A percentile compares a stretch with the other conserved stretches of the same genome.
These are phyloP conservation scores for Lipomyces japonicus DNA, from an alignment of 805 yeast genomes.

Conservation along the genomic window DNA sequence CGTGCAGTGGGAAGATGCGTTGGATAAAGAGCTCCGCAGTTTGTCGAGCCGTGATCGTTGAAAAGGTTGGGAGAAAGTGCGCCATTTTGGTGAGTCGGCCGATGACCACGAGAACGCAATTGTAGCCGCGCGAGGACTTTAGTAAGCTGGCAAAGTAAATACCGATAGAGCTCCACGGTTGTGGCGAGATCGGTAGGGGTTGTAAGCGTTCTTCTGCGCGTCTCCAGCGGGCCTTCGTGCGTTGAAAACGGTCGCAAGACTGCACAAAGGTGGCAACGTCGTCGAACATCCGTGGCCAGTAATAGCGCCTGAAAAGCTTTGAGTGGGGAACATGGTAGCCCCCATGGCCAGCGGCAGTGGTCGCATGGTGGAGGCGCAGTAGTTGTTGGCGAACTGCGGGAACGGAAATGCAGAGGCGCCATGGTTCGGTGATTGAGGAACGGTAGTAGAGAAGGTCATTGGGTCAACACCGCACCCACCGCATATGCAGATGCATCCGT, in stretches of 20 bases:
- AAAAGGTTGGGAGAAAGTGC: slow-evolving; percentile 23
- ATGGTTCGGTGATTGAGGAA: too few species aligned
- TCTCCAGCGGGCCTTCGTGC: background rate
- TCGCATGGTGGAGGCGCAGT: too few species aligned
- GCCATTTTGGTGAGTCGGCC: slow-evolving; percentile 28
- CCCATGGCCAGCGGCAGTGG: too few species aligned
- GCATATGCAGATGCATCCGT: too few species aligned
- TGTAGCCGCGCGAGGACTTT: slow-evolving; percentile 7
- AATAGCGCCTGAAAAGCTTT: background rate
- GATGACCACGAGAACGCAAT: slow-evolving; percentile 27
- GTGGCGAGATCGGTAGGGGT: slow-evolving; percentile 18
- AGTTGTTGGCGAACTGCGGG: too few species aligned
- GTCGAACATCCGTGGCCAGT: slow-evolving; percentile 14
- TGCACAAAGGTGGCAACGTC: slow-evolving; percentile 3
- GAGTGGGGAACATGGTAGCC: too few species aligned
- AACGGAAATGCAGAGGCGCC: too few species aligned
- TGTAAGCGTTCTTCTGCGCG: slow-evolving; percentile 9
- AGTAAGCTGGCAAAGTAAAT: slow-evolving; percentile 27
- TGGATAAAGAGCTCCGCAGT: slow-evolving; percentile 16
- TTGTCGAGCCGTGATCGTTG: background rate
- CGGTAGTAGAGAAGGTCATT: too few species aligned
- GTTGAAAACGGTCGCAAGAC: slow-evolving; percentile 20
- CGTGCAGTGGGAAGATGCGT: slow-evolving; percentile 25
- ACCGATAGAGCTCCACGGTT: slow-evolving; percentile 10
- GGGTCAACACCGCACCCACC: too few species aligned